phyloP scores from a whole-genome alignment of 2,329 filamentous ascomycete species.

The Cladosporium sp. region DNA sequence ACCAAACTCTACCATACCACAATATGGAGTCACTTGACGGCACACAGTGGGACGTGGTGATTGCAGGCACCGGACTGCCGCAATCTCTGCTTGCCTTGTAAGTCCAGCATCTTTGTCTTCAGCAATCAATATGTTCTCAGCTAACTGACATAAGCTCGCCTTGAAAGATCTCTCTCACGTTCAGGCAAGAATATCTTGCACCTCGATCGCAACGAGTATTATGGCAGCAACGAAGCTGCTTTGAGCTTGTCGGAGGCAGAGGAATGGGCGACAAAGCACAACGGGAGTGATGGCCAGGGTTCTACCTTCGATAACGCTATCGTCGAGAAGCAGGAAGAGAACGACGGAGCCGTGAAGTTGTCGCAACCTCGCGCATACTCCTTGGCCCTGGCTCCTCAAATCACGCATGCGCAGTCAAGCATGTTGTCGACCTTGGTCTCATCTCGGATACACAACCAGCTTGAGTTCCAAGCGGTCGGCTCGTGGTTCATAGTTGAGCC shows the following conservation, averaged over 20 bases:
- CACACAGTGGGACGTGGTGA: slow-evolving; percentile 50
- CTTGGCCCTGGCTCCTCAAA: slow-evolving; percentile 76
- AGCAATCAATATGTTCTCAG: slow-evolving; percentile 19
- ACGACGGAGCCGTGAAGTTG: slow-evolving; percentile 41
- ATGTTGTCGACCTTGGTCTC: slow-evolving; percentile 80
- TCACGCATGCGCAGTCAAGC: slow-evolving; percentile 78
- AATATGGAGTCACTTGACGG: slow-evolving; percentile 48
- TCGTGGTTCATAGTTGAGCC: slow-evolving; percentile 76
- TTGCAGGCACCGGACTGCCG: slow-evolving; percentile 49
- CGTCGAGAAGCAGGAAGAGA: slow-evolving; percentile 27
- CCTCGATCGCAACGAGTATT: slow-evolving; percentile 81
- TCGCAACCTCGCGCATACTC: slow-evolving; percentile 70
- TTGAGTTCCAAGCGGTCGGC: slow-evolving; percentile 90
- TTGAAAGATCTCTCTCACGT: slow-evolving; percentile 78
- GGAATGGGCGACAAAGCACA: slow-evolving; percentile 58
- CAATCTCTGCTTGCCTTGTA: slow-evolving; percentile 54
- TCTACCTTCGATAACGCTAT: slow-evolving; percentile 29
- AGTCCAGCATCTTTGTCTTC: slow-evolving; percentile 24
- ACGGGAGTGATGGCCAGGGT: neutral
- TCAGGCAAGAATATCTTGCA: slow-evolving; percentile 90
- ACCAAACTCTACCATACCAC: neutral
- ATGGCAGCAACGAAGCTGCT: slow-evolving; percentile 81
- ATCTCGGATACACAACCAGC: slow-evolving; percentile 79
- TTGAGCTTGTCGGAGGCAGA: slow-evolving; percentile 79
- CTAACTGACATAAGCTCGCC: slow-evolving; percentile 66